These are phyloP conservation scores for Russula brevipes DNA, from an alignment of 768 basidiomycete genomes.

Conservation along the genomic window DNA sequence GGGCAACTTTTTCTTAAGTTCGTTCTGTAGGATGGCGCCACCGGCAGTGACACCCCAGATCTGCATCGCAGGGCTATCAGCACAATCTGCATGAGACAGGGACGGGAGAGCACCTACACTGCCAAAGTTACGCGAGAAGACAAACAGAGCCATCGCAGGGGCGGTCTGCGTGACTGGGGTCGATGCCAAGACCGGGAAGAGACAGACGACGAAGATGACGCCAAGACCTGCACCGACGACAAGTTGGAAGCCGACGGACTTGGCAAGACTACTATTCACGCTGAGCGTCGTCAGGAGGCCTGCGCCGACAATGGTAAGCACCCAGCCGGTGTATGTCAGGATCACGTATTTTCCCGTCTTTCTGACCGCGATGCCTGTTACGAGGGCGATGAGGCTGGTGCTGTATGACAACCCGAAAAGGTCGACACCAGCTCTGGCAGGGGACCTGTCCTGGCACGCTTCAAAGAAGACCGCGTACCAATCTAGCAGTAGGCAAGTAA, in stretches of 20 bases:
- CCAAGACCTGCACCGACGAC: slow-evolving; percentile 33
- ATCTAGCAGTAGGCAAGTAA: slow-evolving; percentile 29
- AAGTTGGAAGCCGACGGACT: slow-evolving; percentile 27
- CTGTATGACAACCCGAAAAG: slow-evolving; percentile 36
- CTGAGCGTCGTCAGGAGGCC: slow-evolving; percentile 35
- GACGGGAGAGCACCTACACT: background rate
- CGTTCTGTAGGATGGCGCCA: slow-evolving; percentile 36
- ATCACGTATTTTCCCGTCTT: slow-evolving; percentile 36
- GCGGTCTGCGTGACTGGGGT: slow-evolving; percentile 32
- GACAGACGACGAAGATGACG: slow-evolving; percentile 29
- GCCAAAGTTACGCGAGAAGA: slow-evolving; percentile 28
- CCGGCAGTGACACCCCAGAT: slow-evolving; percentile 38
- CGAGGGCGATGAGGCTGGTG: slow-evolving; percentile 37
- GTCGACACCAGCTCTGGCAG: slow-evolving; percentile 35
- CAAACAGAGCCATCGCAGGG: slow-evolving; percentile 33
- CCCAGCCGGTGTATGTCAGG: slow-evolving; percentile 37
- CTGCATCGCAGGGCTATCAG: slow-evolving; percentile 21
- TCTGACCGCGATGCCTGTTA: slow-evolving; percentile 37
- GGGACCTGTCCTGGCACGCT: slow-evolving; percentile 36
- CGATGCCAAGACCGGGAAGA: slow-evolving; percentile 38
- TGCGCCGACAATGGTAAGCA: slow-evolving; percentile 33
- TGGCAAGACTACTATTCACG: slow-evolving; percentile 21
- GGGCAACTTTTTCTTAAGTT: slow-evolving; percentile 33
- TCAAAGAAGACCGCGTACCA: slow-evolving; percentile 39
- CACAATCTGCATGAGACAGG: background rate